Conservation (phyloP, 1,139 yeast species). For the Hemisphaericaspora xylofermentans region DNA sequence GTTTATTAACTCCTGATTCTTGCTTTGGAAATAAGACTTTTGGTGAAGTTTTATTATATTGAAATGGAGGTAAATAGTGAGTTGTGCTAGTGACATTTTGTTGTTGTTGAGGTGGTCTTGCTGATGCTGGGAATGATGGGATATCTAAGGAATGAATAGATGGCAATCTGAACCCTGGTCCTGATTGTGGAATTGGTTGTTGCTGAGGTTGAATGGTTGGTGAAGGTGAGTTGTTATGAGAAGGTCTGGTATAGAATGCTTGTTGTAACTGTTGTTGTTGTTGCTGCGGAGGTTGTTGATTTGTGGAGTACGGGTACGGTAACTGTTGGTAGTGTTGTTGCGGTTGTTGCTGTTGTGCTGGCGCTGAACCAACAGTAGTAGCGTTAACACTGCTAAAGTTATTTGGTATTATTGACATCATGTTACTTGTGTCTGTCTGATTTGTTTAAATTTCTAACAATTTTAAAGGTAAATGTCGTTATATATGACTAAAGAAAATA, state of each 20-base stretch:
- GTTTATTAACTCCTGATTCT: not conserved
- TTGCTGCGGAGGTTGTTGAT: conserved; percentile 4
- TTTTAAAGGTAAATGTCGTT: too few species aligned
- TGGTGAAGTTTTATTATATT: conserved; percentile 9
- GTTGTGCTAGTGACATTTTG: not conserved
- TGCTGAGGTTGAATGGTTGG: conserved; percentile 6
- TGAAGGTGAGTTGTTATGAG: conserved; percentile 3
- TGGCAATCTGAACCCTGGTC: conserved; percentile 13
- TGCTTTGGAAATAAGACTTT: conserved; percentile 12
- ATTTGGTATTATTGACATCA: not conserved
- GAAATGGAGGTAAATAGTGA: conserved; percentile 6
- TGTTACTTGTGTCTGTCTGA: not conserved
- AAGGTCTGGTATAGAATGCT: not conserved
- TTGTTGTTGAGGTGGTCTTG: not conserved
- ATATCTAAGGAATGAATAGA: conserved; percentile 18
- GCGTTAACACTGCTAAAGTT: not conserved
- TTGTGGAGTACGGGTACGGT: not conserved
- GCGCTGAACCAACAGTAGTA: not conserved
- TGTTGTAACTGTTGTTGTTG: conserved; percentile 3
- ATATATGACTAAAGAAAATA: too few species aligned
- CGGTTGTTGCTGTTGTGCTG: conserved; percentile 5
- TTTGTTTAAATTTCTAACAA: too few species aligned
- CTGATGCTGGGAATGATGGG: conserved; percentile 13
- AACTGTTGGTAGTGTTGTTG: not conserved
- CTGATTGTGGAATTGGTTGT: conserved; percentile 6